phyloP scores from a whole-genome alignment of 1,284 basidiomycete genomes.

The Leucoagaricus sp. region DNA sequence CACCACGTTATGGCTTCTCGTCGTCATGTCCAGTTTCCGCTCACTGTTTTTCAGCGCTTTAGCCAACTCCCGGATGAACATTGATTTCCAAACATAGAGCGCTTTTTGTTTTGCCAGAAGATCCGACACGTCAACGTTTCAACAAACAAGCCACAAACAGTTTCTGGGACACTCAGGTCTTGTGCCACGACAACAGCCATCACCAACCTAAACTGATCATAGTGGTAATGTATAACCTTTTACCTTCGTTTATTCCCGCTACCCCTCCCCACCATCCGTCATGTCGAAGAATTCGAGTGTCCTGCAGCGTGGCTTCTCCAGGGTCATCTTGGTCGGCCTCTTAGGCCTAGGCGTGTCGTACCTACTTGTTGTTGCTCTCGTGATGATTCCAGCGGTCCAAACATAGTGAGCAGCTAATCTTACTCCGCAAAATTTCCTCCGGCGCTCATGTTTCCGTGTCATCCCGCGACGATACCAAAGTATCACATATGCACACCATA shows the following conservation, averaged over 20 bases:
- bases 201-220: constrained; percentile 10
- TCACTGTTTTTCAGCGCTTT: no score
- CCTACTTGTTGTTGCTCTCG: constrained; percentile 6
- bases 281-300: constrained; percentile 9
- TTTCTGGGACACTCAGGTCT: constrained; percentile 10
- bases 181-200: constrained; percentile 10
- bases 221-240: neutral
- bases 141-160: neutral
- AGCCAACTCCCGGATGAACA: no score
- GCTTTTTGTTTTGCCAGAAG: neutral
- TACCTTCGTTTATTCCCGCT: neutral
- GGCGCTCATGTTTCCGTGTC: neutral
- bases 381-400: constrained; percentile 18
- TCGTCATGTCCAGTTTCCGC: no score
- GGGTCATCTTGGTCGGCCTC: neutral
- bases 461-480: constrained; percentile 17
- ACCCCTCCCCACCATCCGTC: neutral
- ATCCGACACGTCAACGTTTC: constrained; percentile 11
- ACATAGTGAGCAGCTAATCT: constrained; percentile 12
- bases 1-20: no score
- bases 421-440: neutral
- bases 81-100: neutral
- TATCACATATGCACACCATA: constrained; percentile 63
- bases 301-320: constrained; percentile 7
- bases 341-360: constrained; percentile 12